phyloP scores from a whole-genome alignment of 2,329 filamentous ascomycete species.

The Aspergillus novoparasiticus region DNA sequence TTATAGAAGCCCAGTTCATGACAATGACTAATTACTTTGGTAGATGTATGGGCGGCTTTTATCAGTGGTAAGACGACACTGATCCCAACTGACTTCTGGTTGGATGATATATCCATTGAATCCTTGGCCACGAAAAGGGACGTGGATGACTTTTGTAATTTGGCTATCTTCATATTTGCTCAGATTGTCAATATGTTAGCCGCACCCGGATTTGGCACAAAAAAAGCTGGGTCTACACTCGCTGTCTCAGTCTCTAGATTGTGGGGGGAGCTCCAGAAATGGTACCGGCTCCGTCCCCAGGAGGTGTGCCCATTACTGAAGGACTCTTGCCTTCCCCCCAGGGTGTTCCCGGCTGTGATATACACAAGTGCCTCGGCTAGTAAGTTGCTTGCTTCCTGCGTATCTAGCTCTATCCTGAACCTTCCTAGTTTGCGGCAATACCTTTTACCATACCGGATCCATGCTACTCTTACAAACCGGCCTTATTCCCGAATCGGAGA shows the following conservation, averaged over 20 bases:
- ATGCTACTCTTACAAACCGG: constrained; percentile 19
- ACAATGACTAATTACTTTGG: background rate
- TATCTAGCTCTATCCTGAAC: background rate
- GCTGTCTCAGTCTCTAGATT: background rate
- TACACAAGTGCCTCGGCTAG: background rate
- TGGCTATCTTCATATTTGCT: background rate
- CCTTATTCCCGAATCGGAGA: background rate
- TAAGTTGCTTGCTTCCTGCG: background rate
- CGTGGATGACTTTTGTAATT: background rate
- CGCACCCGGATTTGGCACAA: background rate
- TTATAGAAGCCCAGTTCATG: background rate
- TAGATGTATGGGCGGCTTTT: background rate
- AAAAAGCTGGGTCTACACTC: too few relatives aligned
- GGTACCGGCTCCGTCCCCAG: background rate
- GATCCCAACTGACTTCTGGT: background rate
- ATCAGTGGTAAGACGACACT: background rate
- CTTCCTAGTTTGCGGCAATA: constrained; percentile 19
- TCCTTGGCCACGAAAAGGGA: background rate
- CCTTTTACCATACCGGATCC: constrained; percentile 20
- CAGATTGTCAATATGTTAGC: background rate
- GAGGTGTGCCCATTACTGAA: background rate
- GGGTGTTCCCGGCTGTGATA: background rate
- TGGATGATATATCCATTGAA: background rate
- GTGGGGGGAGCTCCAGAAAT: background rate
- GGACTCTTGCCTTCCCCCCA: background rate